A percentile compares a stretch with the other conserved stretches of the same genome.
These are phyloP conservation scores for Cyberlindnera subsufficiens DNA, from an alignment of 805 yeast species.

Conservation along the genomic window DNA sequence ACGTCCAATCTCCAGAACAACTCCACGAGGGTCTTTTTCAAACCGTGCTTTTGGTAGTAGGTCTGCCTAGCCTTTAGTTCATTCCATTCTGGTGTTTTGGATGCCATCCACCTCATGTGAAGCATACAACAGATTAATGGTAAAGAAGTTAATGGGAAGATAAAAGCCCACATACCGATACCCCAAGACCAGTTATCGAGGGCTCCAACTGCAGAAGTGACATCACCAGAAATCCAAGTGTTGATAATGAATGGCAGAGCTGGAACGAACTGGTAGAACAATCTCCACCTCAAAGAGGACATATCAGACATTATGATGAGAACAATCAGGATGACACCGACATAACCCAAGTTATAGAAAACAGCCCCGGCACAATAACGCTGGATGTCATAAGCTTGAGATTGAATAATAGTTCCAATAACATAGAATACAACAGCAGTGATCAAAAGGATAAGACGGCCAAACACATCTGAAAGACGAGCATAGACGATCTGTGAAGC, in stretches of 20 bases:
- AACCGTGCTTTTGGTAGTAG: conserved; percentile 32
- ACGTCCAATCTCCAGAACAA: conserved; percentile 63
- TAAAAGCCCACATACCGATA: conserved; percentile 76
- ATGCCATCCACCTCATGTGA: conserved; percentile 53
- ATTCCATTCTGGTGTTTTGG: conserved; percentile 45
- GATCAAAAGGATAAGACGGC: conserved; percentile 48
- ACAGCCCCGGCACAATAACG: conserved; percentile 64
- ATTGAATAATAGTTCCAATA: conserved; percentile 59
- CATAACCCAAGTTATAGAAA: conserved; percentile 47
- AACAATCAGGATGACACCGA: conserved; percentile 54
- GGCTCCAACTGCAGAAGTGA: conserved; percentile 34
- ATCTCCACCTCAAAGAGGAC: conserved; percentile 67
- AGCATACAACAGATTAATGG: conserved; percentile 50
- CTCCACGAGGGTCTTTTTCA: conserved; percentile 25
- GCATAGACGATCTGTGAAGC: conserved; percentile 64
- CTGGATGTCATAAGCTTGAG: conserved; percentile 52
- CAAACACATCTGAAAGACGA: conserved; percentile 59
- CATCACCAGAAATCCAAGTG: conserved; percentile 70
- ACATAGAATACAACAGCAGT: conserved; percentile 48
- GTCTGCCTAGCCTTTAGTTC: conserved; percentile 34
- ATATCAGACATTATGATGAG: conserved; percentile 60
- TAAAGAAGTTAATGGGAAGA: conserved; percentile 59
- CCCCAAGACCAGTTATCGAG: conserved; percentile 58
- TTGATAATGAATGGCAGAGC: conserved; percentile 70
- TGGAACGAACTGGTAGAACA: conserved; percentile 57